Evolutionary conservation across 768 basidiomycete genomes (phyloP), one percentile per base, ranked within the genome.

Genomic region (Lactarius tabidus): DNA sequence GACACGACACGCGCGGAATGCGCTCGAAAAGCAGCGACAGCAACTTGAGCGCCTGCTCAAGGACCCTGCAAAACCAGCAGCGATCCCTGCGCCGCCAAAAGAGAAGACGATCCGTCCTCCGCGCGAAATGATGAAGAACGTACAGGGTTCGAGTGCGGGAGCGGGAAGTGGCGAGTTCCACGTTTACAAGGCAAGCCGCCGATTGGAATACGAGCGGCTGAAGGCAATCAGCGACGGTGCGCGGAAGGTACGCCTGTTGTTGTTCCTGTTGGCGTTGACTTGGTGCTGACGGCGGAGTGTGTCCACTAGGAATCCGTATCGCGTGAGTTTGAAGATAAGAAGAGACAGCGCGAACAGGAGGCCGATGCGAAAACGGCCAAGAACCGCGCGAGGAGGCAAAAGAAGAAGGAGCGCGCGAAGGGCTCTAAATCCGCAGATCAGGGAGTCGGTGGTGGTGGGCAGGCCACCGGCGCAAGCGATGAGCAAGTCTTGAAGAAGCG

Each of bases 41-140:
- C 89, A 97, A 74, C 87, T 99, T 31, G 91, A 92, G 28, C 90
- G 85, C 69, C 85, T 99, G 38, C 85, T 98, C 67, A 92, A 90
- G 74, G 91, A 98, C 71, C 97, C 97, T 1, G 74, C 82, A 8
- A 95, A 94, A 74, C 86, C 88, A 1, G 91, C 88, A 1, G 84
- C 84, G 72, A 78, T 98, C 12, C 93, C 95, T 2, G 71, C 83
- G n/a, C 80, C 90, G 1, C 89, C 90, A 6, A 90, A 91, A 75
- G 90, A 91, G 67, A 95, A 92, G 79, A 81, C 81, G 0, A 80
- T 98, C 35, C 81, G 94, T 23, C 80, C 95, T 1, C 81, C 95
- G 10, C 82, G 92, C 57, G 97, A 94, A 75, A 94, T 94, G 92
- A 98, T 99, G 92, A 98, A 97, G 83, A 98, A 98, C 71, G 96